phyloP scores from a whole-genome alignment of 2,329 filamentous ascomycete species.

The Phaeosphaeriaceae sp. region DNA sequence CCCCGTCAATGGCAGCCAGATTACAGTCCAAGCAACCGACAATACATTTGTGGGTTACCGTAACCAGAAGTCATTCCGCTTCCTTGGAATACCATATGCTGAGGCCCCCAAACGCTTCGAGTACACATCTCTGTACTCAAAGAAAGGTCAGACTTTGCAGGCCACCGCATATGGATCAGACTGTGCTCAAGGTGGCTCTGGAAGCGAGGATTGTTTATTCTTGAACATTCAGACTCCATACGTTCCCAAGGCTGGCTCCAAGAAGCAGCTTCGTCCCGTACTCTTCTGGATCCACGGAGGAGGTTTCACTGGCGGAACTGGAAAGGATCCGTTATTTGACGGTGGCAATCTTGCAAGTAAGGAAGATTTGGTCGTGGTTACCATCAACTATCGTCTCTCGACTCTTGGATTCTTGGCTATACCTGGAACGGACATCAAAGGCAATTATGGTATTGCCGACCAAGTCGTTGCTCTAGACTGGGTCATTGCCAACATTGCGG shows the following conservation, averaged over 20 bases:
- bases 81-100: conserved; percentile 57
- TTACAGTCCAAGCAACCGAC: conserved; percentile 50
- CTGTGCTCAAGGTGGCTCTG: conserved; percentile 51
- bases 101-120: conserved; percentile 52
- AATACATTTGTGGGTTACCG: conserved; percentile 60
- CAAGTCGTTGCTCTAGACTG: conserved; percentile 59
- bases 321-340: conserved; percentile 49
- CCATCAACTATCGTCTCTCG: conserved; percentile 66
- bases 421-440: conserved; percentile 61
- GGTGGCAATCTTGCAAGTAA: conserved; percentile 65
- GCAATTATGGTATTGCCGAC: conserved; percentile 62
- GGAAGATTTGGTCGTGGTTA: conserved; percentile 66
- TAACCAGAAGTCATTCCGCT: conserved; percentile 59
- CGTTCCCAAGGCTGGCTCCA: conserved; percentile 47
- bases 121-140: conserved; percentile 57
- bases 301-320: conserved; percentile 60
- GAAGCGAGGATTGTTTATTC: conserved; percentile 58
- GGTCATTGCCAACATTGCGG: conserved; percentile 54
- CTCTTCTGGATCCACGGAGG: conserved; percentile 64
- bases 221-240: conserved; percentile 57
- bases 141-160: conserved; percentile 54
- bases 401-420: conserved; percentile 67
- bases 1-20: conserved; percentile 34
- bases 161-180: conserved; percentile 55
- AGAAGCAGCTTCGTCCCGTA: conserved; percentile 54